A percentile compares a stretch with the other conserved stretches of the same genome.
Evolutionary conservation across 495 filamentous ascomycete species (phyloP).

Genomic region (Durotheca rogersii): DNA sequence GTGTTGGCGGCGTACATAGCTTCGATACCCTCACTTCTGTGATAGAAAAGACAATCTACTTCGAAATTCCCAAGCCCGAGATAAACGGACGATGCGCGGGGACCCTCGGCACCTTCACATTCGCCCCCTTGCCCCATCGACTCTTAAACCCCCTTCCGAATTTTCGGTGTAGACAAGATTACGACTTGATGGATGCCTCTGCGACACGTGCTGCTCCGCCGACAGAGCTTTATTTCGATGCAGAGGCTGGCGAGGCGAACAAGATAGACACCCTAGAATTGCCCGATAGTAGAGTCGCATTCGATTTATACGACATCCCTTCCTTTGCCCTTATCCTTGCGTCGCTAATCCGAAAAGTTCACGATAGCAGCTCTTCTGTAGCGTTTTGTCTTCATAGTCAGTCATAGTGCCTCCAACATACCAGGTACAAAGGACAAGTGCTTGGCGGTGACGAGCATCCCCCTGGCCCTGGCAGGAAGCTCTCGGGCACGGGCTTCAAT

Average conservation of each 20-base stretch:
- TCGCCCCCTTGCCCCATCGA: neutral
- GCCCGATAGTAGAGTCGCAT: neutral
- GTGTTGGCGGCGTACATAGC: neutral
- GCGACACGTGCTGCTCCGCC: slow-evolving; percentile 2
- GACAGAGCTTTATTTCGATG: neutral
- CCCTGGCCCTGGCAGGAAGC: too few relatives aligned
- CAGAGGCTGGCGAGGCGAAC: neutral
- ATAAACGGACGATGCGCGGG: neutral
- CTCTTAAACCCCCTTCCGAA: neutral
- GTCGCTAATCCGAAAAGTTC: neutral
- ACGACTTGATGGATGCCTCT: neutral
- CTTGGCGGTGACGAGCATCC: too few relatives aligned
- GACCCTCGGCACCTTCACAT: neutral
- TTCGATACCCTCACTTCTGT: too few relatives aligned
- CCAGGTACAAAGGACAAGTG: too few relatives aligned
- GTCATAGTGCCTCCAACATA: neutral
- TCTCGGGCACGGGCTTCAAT: too few relatives aligned
- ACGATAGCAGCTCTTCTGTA: neutral
- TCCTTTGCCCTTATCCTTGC: neutral
- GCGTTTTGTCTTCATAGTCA: neutral
- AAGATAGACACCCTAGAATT: neutral
- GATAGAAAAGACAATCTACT: too few relatives aligned
- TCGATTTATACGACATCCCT: neutral
- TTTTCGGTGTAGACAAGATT: too few relatives aligned
- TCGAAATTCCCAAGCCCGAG: neutral